These are phyloP conservation scores for Basidiobolus meristosporus DNA, from an alignment of 371 early-diverging fungal species.

Conservation along the genomic window DNA sequence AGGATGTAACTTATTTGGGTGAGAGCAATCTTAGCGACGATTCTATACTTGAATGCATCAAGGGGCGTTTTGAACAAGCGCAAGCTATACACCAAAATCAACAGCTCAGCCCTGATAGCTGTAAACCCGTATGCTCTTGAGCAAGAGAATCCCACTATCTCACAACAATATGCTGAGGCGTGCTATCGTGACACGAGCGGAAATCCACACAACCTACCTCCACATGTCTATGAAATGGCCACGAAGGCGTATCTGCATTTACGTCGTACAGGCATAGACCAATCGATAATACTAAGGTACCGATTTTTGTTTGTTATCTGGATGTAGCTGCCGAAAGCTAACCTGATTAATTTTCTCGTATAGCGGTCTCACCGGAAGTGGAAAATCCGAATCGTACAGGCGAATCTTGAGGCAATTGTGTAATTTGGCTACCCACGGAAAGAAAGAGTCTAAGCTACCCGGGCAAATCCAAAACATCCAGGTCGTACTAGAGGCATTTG, in stretches of 20 bases:
- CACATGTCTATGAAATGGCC: constrained; percentile 40
- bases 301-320: too few relatives aligned
- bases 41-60: too few relatives aligned
- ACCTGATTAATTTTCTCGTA: too few relatives aligned
- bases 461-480: constrained; percentile 46
- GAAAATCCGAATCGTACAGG: constrained; percentile 49
- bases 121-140: too few relatives aligned
- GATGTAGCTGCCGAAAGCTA: too few relatives aligned
- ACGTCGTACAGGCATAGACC: constrained; percentile 71
- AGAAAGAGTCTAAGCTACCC: constrained; percentile 45
- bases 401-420: constrained; percentile 45
- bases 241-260: constrained; percentile 49
- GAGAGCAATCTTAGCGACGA: too few relatives aligned
- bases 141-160: too few relatives aligned
- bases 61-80: too few relatives aligned
- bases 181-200: constrained; percentile 3
- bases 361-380: constrained; percentile 71
- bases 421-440: constrained; percentile 40
- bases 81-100: too few relatives aligned
- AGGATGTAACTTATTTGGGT: too few relatives aligned
- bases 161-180: too few relatives aligned
- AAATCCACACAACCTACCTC: constrained; percentile 8
- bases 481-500: constrained; percentile 51
- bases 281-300: constrained; percentile 54
- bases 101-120: too few relatives aligned